Evolutionary conservation across 257 asterid genomes (phyloP).

Genomic region (Striga asiatica): DNA sequence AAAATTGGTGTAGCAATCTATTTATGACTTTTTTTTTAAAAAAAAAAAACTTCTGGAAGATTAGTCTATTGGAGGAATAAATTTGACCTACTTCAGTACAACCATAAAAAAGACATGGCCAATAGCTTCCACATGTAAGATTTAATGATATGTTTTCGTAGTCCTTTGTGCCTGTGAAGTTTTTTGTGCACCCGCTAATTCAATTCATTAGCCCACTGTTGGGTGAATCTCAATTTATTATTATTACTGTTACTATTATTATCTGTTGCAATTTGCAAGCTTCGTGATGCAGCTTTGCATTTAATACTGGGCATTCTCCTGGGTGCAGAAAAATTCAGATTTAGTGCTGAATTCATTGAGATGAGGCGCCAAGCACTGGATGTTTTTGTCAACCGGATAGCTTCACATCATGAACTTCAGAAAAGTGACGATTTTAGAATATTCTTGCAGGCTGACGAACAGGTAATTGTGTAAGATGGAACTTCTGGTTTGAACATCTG

Average conservation of each 20-base stretch:
- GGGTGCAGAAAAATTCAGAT: slow-evolving; percentile 74
- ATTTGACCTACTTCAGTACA: background rate
- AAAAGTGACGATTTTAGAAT: slow-evolving; percentile 82
- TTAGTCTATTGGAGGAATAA: background rate
- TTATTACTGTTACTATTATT: background rate
- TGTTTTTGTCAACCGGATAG: slow-evolving; percentile 77
- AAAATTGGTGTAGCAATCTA: slow-evolving; percentile 1
- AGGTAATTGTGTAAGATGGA: slow-evolving; percentile 36
- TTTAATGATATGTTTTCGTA: slow-evolving; percentile 1
- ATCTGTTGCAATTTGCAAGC: background rate
- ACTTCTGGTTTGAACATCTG: background rate
- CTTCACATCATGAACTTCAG: slow-evolving; percentile 77
- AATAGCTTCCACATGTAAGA: slow-evolving; percentile 1
- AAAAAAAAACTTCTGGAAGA: slow-evolving; percentile 4
- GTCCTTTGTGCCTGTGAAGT: background rate
- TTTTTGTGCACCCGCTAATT: background rate
- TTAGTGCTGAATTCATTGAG: slow-evolving; percentile 90
- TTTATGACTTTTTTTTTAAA: background rate
- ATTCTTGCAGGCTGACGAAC: slow-evolving; percentile 93
- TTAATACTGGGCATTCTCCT: slow-evolving; percentile 17
- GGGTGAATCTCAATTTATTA: slow-evolving; percentile 6
- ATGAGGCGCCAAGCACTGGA: slow-evolving; percentile 95
- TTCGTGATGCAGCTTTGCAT: background rate
- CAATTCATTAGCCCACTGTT: background rate
- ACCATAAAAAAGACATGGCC: background rate